A percentile compares a stretch with the other conserved stretches of the same genome.
Conservation (phyloP, 2,329 filamentous ascomycete genomes). For the Aspergillus thermomutatus region DNA sequence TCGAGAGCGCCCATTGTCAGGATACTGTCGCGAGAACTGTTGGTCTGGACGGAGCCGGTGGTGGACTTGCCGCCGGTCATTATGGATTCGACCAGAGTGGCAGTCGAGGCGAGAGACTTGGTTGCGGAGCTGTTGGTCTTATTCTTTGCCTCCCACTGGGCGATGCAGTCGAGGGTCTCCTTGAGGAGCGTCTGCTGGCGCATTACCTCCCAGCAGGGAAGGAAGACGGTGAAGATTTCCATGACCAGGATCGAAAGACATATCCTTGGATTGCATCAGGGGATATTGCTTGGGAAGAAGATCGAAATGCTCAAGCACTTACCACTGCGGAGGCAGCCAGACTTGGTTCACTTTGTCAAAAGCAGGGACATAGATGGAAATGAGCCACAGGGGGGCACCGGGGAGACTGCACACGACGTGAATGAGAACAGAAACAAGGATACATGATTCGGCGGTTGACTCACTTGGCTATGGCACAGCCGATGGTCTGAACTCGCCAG, state of each 20-base stretch:
- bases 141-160: slow-evolving; percentile 37
- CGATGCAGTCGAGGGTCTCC: slow-evolving; percentile 36
- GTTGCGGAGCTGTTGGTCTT: slow-evolving; percentile 18
- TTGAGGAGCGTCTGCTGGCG: slow-evolving; percentile 31
- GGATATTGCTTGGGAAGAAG: not conserved
- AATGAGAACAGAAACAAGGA: not conserved
- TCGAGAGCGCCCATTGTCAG: slow-evolving; percentile 62
- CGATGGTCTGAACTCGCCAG: slow-evolving; percentile 63
- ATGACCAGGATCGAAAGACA: slow-evolving; percentile 60
- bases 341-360: slow-evolving; percentile 53
- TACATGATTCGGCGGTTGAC: slow-evolving; percentile 19
- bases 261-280: slow-evolving; percentile 32
- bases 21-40: slow-evolving; percentile 45
- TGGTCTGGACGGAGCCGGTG: slow-evolving; percentile 38
- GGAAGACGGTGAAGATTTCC: slow-evolving; percentile 62
- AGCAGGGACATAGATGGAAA: slow-evolving; percentile 51
- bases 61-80: slow-evolving; percentile 26
- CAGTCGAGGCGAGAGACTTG: slow-evolving; percentile 27
- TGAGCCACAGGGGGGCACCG: slow-evolving; percentile 65
- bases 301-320: slow-evolving; percentile 23
- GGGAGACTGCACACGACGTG: slow-evolving; percentile 47
- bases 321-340: slow-evolving; percentile 63
- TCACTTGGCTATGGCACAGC: slow-evolving; percentile 45
- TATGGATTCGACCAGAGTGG: slow-evolving; percentile 28
- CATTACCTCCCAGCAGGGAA: slow-evolving; percentile 59